Evolutionary conservation across 192 early-diverging fungal genomes (phyloP), one percentile per base, ranked within the genome.

Genomic region (Coemansia sp.): DNA sequence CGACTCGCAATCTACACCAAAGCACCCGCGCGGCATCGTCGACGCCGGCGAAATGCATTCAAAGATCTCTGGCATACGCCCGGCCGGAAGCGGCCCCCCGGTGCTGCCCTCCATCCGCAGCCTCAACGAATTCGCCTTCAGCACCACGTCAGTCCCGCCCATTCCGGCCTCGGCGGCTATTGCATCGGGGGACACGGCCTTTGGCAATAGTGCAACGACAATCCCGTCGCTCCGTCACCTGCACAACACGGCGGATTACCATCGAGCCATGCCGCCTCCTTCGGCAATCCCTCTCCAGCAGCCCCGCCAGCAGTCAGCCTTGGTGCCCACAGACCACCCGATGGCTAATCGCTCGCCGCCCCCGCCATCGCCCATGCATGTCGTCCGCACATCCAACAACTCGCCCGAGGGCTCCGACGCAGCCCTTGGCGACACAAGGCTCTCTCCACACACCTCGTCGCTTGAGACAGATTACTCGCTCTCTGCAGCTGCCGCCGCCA

Each of bases 31-130:
- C 32, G 65, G 44, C 34, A 17, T 11, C 27, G n/a, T 18, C 2
- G 26, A 26, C 29, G 24, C 11, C 40, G 40, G 20, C 40, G 6
- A 5, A 32, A 32, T 8, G 6, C 30, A 11, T 8, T 11, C 30
- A 32, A 11, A 32, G 30, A 8, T 5, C 30, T 32, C 5, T 5
- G 11, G 30, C 30, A 5, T 11, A 32, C 5, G 5, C 30, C 11
- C 30, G 30, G 44, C 26, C 44, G 27, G 13, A 24, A 15, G 19
- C 32, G 41, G 40, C 46, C 41, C 34, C 14, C 57, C 49, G 23
- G 35, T 50, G 14, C 29, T 74, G 25, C 71, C 71, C 18, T 55
- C 71, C 4, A 74, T 74, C 40, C 71, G 67, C 28, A 71, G 67
- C 17, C 52, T 71, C 7, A 39, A 52, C 15, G 54, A 37, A 2